Evolutionary conservation across 2,329 filamentous ascomycete genomes (phyloP).

Genomic region (Rhytidhysteron rufulum): DNA sequence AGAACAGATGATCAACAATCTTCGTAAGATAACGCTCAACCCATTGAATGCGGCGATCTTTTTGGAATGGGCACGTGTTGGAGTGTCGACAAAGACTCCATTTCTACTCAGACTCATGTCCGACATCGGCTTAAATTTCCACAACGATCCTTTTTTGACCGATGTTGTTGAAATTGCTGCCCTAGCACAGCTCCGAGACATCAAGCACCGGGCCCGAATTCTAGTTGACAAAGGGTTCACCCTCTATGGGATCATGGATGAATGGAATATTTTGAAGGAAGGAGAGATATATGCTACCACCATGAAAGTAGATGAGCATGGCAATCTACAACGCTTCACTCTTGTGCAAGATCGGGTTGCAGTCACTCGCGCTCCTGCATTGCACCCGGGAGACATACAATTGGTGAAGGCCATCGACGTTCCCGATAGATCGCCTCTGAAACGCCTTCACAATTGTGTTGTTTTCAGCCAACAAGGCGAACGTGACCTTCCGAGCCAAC

Average conservation of each 20-base stretch:
- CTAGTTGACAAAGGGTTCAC: constrained; percentile 68
- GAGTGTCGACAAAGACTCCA: constrained; percentile 57
- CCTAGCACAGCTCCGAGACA: constrained; percentile 64
- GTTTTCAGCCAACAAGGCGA: constrained; percentile 69
- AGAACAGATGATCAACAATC: constrained; percentile 54
- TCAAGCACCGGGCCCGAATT: constrained; percentile 78
- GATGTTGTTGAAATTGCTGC: constrained; percentile 66
- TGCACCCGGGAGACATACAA: constrained; percentile 80
- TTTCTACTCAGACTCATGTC: constrained; percentile 59
- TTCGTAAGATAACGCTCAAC: constrained; percentile 58
- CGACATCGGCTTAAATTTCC: constrained; percentile 60
- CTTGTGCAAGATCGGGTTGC: constrained; percentile 45
- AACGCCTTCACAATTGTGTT: constrained; percentile 65
- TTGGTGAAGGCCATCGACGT: constrained; percentile 56
- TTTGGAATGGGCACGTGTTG: constrained; percentile 59
- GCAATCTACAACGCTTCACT: constrained; percentile 9
- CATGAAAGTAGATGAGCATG: constrained; percentile 36
- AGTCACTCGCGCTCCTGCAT: constrained; percentile 73
- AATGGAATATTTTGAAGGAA: constrained; percentile 65
- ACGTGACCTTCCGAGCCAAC: constrained; percentile 72
- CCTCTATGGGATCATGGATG: constrained; percentile 79
- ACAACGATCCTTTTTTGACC: constrained; percentile 65
- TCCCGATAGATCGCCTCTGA: constrained; percentile 59
- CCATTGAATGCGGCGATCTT: constrained; percentile 63
- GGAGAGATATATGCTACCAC: constrained; percentile 66